These are phyloP conservation scores for Pythium myriotylum DNA, from an alignment of 352 stramenopile species.

Conservation along the genomic window DNA sequence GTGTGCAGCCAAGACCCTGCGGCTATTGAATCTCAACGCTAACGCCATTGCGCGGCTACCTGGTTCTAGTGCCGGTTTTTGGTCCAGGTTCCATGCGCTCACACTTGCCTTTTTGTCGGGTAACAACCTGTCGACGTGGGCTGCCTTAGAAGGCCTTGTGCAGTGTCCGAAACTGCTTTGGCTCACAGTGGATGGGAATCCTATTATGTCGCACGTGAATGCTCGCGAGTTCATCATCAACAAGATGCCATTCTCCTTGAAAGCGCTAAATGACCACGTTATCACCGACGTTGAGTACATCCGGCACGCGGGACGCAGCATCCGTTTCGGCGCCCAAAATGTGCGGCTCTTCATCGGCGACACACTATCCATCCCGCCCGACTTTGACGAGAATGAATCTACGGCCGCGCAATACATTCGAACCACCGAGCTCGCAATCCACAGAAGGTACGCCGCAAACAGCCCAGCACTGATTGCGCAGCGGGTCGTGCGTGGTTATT, in stretches of 20 bases:
- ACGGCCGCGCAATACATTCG: conserved; percentile 39
- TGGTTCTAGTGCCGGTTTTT: conserved; percentile 36
- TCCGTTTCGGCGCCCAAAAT: conserved; percentile 42
- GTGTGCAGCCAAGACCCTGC: conserved; percentile 43
- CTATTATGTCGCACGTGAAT: conserved; percentile 54
- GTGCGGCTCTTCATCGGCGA: conserved; percentile 33
- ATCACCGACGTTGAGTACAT: conserved; percentile 69
- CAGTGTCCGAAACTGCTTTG: conserved; percentile 50
- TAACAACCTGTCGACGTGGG: conserved; percentile 57
- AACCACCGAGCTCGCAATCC: conserved; percentile 34
- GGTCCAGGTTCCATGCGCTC: conserved; percentile 48
- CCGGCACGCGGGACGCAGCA: conserved; percentile 36
- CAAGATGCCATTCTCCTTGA: conserved; percentile 55
- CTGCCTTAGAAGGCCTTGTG: conserved; percentile 47
- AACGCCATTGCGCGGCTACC: conserved; percentile 60
- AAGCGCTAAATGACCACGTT: conserved; percentile 63
- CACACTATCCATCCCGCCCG: conserved; percentile 39
- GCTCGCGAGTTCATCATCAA: conserved; percentile 71
- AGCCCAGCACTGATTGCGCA: conserved; percentile 45
- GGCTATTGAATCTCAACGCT: conserved; percentile 57
- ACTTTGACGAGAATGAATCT: conserved; percentile 52
- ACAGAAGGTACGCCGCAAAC: conserved; percentile 39
- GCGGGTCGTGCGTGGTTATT: conserved; percentile 47
- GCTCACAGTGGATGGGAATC: conserved; percentile 64
- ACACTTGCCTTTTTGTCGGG: conserved; percentile 62